Conservation (phyloP, 2,329 filamentous ascomycete genomes). For the Trichoderma hamatum region DNA sequence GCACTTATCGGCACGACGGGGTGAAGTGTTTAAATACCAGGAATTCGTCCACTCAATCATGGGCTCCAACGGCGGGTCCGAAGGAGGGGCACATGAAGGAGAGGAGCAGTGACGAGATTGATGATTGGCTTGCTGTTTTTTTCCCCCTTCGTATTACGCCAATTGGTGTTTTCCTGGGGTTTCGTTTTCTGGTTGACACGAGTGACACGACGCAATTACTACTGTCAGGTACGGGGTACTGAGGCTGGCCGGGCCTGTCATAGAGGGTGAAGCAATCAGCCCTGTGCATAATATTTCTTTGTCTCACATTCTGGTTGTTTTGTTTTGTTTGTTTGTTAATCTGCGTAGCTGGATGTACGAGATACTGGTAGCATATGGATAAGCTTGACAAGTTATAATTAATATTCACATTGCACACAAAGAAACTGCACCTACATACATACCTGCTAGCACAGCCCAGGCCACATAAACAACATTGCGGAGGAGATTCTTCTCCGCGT, state of each 20-base stretch:
- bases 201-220: constrained; percentile 24
- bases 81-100: constrained; percentile 35
- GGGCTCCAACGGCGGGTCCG: constrained; percentile 52
- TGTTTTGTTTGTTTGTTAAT: constrained; percentile 4
- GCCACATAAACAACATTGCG: background rate
- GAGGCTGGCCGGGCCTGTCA: background rate
- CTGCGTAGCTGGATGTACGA: constrained; percentile 19
- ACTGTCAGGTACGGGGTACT: constrained; percentile 1
- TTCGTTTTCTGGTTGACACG: constrained; percentile 14
- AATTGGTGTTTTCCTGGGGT: constrained; percentile 9
- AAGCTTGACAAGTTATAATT: background rate
- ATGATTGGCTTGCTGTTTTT: constrained; percentile 5
- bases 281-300: background rate
- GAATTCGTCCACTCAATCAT: constrained; percentile 80
- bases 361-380: background rate
- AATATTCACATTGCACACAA: constrained; percentile 10
- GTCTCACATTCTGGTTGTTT: background rate
- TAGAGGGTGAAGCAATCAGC: background rate
- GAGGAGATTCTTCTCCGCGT: background rate
- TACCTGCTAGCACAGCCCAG: background rate
- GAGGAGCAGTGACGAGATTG: constrained; percentile 30
- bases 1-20: constrained; percentile 62
- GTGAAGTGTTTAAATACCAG: constrained; percentile 90
- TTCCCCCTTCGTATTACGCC: background rate
- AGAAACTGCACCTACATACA: background rate